Percentiles rank a stretch among this genome's conserved stretches.
Evolutionary conservation across 148 eudicot genomes (phyloP).

Genomic region (Amaranthus hypochondriacus): DNA sequence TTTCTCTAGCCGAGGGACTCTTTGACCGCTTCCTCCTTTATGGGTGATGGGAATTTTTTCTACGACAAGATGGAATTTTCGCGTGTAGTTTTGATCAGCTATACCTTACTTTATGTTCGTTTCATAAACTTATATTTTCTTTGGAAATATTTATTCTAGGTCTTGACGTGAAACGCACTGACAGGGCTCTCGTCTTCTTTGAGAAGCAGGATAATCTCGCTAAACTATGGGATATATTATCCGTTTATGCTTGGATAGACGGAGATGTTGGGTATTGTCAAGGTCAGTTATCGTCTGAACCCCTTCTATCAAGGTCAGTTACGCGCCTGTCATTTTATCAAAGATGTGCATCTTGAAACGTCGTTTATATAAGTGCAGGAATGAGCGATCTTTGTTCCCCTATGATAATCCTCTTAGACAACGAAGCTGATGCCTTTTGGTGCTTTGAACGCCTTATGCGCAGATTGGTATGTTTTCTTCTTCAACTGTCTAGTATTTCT

Average conservation of each 20-base stretch:
- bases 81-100: slow-evolving; percentile 7
- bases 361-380: slow-evolving; percentile 39
- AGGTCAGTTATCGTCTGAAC: slow-evolving; percentile 48
- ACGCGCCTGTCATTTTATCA: slow-evolving; percentile 3
- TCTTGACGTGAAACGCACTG: slow-evolving; percentile 93
- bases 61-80: neutral
- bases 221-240: slow-evolving; percentile 90
- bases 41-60: neutral
- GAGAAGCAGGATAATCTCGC: slow-evolving; percentile 85
- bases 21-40: no score
- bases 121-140: slow-evolving; percentile 17
- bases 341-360: slow-evolving; percentile 16
- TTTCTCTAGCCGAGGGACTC: neutral
- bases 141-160: slow-evolving; percentile 43
- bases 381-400: slow-evolving; percentile 99
- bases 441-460: slow-evolving; percentile 98
- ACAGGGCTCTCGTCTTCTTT: slow-evolving; percentile 75
- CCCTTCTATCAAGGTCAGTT: slow-evolving; percentile 1
- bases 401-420: slow-evolving; percentile 78
- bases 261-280: slow-evolving; percentile 91
- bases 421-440: slow-evolving; percentile 98
- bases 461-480: slow-evolving; percentile 54
- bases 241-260: slow-evolving; percentile 92
- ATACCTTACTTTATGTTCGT: slow-evolving; percentile 13
- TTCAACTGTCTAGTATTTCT: neutral